Conservation (phyloP, 140 eudicot genomes). For the Flaveria floridana region DNA sequence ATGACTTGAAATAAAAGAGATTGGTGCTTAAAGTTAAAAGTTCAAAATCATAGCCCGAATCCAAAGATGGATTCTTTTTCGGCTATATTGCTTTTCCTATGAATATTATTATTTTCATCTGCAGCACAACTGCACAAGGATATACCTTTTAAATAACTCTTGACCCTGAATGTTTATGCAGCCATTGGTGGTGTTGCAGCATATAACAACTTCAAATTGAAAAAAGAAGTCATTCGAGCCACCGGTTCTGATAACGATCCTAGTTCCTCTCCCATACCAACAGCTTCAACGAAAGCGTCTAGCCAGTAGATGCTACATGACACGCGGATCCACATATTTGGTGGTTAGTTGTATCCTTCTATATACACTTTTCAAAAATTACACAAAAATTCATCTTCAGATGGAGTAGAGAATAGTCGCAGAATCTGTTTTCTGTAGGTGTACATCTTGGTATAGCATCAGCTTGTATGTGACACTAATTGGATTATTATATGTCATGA, state of each 20-base stretch:
- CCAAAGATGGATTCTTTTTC: conserved; percentile 4
- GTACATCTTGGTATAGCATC: conserved; percentile 25
- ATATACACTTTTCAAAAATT: conserved; percentile 2
- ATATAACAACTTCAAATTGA: conserved; percentile 82
- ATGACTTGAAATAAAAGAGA: too few relatives aligned
- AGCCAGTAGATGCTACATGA: conserved; percentile 25
- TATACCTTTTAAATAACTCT: background rate
- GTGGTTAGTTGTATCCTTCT: conserved; percentile 21
- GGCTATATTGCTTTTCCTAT: background rate
- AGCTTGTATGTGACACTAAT: background rate
- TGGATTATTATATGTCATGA: conserved; percentile 10
- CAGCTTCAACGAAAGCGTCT: conserved; percentile 38
- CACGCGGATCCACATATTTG: background rate
- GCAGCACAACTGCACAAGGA: too few relatives aligned
- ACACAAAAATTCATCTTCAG: conserved; percentile 16
- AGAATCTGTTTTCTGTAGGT: conserved; percentile 16
- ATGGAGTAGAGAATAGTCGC: conserved; percentile 9
- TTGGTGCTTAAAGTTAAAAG: too few relatives aligned
- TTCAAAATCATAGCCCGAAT: background rate
- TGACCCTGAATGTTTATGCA: conserved; percentile 42
- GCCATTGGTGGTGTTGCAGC: conserved; percentile 96
- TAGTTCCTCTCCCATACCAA: conserved; percentile 39
- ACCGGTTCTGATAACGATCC: conserved; percentile 33
- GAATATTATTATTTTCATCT: background rate
- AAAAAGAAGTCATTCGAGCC: conserved; percentile 59